Percentiles rank a stretch among this genome's conserved stretches.
phyloP scores from a whole-genome alignment of 805 yeast species.

The Ogataea chonburiensis region DNA sequence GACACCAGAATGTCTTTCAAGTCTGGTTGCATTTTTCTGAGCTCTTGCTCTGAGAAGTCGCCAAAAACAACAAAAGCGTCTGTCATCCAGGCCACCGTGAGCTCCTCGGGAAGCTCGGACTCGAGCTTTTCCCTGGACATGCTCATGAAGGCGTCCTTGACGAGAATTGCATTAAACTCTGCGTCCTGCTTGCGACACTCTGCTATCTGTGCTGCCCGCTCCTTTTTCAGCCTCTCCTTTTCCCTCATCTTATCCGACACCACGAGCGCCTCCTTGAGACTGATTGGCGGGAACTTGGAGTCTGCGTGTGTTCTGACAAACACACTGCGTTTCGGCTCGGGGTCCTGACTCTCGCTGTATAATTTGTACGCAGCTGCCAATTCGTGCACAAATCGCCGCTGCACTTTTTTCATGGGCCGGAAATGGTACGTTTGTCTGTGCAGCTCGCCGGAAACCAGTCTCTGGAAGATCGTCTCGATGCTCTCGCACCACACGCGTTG shows the following conservation, averaged over 20 bases:
- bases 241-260: slow-evolving; percentile 33
- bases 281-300: slow-evolving; percentile 41
- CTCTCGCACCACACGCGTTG: slow-evolving; percentile 70
- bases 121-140: slow-evolving; percentile 47
- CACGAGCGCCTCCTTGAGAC: slow-evolving; percentile 45
- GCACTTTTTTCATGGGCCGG: slow-evolving; percentile 69
- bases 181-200: slow-evolving; percentile 23
- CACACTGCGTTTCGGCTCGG: slow-evolving; percentile 76
- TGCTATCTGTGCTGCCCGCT: slow-evolving; percentile 28
- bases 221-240: slow-evolving; percentile 29
- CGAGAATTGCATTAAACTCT: slow-evolving; percentile 51
- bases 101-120: slow-evolving; percentile 26
- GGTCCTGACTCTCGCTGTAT: slow-evolving; percentile 73
- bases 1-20: slow-evolving; percentile 37
- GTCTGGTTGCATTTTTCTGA: slow-evolving; percentile 42
- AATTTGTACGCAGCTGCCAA: slow-evolving; percentile 58
- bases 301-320: slow-evolving; percentile 44
- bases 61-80: slow-evolving; percentile 43
- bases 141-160: slow-evolving; percentile 54
- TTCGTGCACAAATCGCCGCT: slow-evolving; percentile 69
- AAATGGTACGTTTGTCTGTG: slow-evolving; percentile 51
- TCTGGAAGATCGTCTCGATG: slow-evolving; percentile 53
- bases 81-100: slow-evolving; percentile 40
- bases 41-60: slow-evolving; percentile 33
- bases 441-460: slow-evolving; percentile 44